phyloP scores from a whole-genome alignment of 352 stramenopile species.

The Globisporangium barbulae region DNA sequence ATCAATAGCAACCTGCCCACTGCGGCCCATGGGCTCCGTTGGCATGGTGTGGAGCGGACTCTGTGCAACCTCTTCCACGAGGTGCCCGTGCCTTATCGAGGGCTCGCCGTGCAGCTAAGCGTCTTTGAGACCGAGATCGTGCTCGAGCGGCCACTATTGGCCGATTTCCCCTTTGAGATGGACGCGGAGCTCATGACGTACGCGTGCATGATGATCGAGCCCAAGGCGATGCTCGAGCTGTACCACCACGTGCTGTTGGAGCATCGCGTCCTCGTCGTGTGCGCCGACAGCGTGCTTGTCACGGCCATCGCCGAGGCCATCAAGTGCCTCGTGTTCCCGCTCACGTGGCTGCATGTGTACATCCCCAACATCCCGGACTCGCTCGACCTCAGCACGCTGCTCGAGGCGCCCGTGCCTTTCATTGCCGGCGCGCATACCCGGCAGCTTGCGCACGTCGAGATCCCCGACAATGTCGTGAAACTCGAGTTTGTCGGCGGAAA shows the following conservation, averaged over 20 bases:
- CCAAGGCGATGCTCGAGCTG: slow-evolving; percentile 30
- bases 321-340: slow-evolving; percentile 38
- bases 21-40: neutral
- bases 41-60: slow-evolving; percentile 29
- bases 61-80: slow-evolving; percentile 55
- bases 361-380: slow-evolving; percentile 47
- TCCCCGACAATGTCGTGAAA: slow-evolving; percentile 40
- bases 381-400: slow-evolving; percentile 44
- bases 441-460: slow-evolving; percentile 29
- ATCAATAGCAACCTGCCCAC: neutral
- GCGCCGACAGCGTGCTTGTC: slow-evolving; percentile 38
- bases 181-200: slow-evolving; percentile 47
- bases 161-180: slow-evolving; percentile 47
- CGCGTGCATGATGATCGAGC: slow-evolving; percentile 42
- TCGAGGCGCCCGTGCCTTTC: slow-evolving; percentile 53
- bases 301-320: slow-evolving; percentile 44
- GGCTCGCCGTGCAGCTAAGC: slow-evolving; percentile 33
- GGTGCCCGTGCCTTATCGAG: slow-evolving; percentile 36
- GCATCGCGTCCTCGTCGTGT: slow-evolving; percentile 43
- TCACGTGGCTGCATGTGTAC: slow-evolving; percentile 55
- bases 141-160: slow-evolving; percentile 29
- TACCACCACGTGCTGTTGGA: slow-evolving; percentile 49
- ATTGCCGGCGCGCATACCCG: slow-evolving; percentile 35
- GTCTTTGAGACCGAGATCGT: slow-evolving; percentile 30
- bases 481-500: slow-evolving; percentile 30